Evolutionary conservation across 352 stramenopile genomes (phyloP), one percentile per base, ranked within the genome.

Genomic region (Globisporangium lucens): DNA sequence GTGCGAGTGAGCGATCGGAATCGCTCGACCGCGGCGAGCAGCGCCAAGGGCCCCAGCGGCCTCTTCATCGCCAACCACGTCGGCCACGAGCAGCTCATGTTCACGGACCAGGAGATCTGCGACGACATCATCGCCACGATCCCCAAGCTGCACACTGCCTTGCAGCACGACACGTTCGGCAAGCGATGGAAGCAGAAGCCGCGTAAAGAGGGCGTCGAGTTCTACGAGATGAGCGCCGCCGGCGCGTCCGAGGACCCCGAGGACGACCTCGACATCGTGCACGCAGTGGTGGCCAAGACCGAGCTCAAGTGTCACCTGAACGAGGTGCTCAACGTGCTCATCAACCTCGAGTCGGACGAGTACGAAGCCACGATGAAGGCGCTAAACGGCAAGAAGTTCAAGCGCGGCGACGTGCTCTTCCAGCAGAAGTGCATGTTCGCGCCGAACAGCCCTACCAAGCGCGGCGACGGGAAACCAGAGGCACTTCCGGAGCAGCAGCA

Each of bases 91-190:
- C 76, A 55, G 10, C 55, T 83, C 29, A 71, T 83, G 61, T 77
- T 89, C 66, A 71, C 79, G 55, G 75, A 84, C 59, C 74, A 89
- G 46, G 68, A 89, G 66, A 78, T 90, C 69, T 81, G 74, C 55
- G 76, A 84, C 65, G 79, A 90, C 60, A 72, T 89, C 43, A 66
- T 90, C n/a, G 73, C 74, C 2, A 87, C 82, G 47, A 80, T 90
- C 60, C 73, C 78, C 33, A 87, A 87, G 72, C 70, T 90, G 43
- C 74, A 82, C 57, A 65, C 70, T 20, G 79, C 78, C 22, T 76
- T 79, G 52, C 52, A 69, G 10, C 69, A 69, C 29, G 75, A 77
- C 49, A 70, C 74, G 22, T 70, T 71, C 60, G 76, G 80, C 47
- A 68, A 61, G 17, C 59, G 67, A 20, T 86, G 77, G 79, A 84